Evolutionary conservation across 345 rosid genomes (phyloP).

Genomic region (Gossypium mustelinum): DNA sequence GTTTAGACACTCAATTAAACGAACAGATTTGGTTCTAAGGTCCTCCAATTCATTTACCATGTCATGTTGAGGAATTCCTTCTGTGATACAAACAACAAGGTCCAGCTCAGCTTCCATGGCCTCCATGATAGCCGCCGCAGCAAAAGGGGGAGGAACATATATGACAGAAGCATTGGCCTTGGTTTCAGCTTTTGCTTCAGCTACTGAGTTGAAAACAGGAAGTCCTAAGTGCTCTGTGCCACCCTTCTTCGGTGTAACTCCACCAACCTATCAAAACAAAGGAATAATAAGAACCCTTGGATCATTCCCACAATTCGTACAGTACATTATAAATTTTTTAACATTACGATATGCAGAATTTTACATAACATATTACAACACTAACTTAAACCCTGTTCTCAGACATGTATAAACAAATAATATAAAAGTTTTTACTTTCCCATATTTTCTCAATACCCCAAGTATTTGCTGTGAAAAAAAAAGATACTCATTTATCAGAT

Average conservation of each 20-base stretch:
- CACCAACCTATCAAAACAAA: constrained; percentile 59
- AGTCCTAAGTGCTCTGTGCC: constrained; percentile 96
- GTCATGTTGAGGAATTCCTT: constrained; percentile 97
- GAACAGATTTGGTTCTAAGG: neutral
- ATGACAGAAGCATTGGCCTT: constrained; percentile 94
- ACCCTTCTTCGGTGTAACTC: constrained; percentile 97
- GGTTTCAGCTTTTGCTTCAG: constrained; percentile 93
- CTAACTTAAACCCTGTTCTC: neutral
- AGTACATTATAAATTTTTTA: neutral
- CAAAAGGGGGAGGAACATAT: constrained; percentile 96
- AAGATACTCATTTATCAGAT: neutral
- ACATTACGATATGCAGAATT: neutral
- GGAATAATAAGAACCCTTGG: neutral
- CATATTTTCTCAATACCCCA: neutral
- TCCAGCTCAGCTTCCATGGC: constrained; percentile 87
- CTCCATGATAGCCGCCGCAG: constrained; percentile 97
- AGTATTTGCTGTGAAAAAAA: neutral
- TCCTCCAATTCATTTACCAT: constrained; percentile 47
- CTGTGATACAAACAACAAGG: constrained; percentile 88
- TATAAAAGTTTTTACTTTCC: neutral
- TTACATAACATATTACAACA: constrained; percentile 2
- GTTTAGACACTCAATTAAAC: neutral
- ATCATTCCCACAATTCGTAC: neutral
- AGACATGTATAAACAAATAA: neutral
- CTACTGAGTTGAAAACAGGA: constrained; percentile 86